Evolutionary conservation across 192 early-diverging fungal species (phyloP).

Genomic region (Piromyces finnis): DNA sequence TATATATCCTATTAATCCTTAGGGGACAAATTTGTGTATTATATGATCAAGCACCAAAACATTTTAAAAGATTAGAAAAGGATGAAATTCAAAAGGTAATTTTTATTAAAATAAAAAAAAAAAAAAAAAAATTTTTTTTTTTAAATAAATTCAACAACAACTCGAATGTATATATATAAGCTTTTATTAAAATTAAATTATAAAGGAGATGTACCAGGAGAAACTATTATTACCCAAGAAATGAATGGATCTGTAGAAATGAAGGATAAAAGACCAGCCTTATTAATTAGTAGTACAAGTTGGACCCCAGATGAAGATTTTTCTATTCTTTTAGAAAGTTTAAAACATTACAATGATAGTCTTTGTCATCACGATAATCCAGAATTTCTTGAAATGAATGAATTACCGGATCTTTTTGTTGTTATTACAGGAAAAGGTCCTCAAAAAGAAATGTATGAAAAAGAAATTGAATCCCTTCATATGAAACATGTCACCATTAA

Average conservation of each 20-base stretch:
- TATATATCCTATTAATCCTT: too few species aligned
- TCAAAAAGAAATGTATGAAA: conserved; percentile 45
- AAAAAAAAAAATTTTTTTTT: too few species aligned
- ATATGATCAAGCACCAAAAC: conserved; percentile 61
- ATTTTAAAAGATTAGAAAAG: conserved; percentile 46
- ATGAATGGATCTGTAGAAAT: too few species aligned
- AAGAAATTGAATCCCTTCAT: conserved; percentile 14
- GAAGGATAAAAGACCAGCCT: conserved; percentile 32
- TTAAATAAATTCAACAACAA: too few species aligned
- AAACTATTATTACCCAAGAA: too few species aligned
- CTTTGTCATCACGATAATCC: not conserved
- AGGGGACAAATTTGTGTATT: conserved; percentile 36
- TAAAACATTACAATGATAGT: conserved; percentile 14
- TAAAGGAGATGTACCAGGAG: too few species aligned
- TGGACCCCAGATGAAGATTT: conserved; percentile 99
- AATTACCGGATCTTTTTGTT: conserved; percentile 43
- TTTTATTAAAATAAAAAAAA: not conserved
- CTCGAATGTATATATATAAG: too few species aligned
- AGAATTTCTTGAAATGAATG: not conserved
- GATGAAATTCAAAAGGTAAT: conserved; percentile 48
- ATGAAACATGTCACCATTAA: conserved; percentile 37
- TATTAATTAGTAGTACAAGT: conserved; percentile 75
- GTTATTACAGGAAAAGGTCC: conserved; percentile 91
- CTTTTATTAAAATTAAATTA: too few species aligned
- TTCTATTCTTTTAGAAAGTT: conserved; percentile 49